Base-by-base conservation (phyloP, 2,329 filamentous ascomycete species). In the Trichoderma afroharzianum region DNA sequence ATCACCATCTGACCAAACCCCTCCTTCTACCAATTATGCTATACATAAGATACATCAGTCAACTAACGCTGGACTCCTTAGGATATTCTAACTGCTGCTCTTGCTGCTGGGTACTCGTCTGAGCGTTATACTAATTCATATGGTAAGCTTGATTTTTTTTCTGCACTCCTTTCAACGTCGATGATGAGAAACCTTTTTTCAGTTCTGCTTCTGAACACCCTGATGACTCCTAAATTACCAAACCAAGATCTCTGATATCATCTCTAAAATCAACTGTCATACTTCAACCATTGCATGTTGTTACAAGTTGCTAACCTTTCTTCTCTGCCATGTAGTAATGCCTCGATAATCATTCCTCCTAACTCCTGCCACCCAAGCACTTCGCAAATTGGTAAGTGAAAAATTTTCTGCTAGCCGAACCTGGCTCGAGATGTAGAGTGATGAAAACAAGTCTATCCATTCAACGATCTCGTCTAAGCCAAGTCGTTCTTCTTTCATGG, bases 201-300 rank as follows among this genome's bases (percentile, higher is more conserved):
- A 92, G 90, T 92, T 92, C 90, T 92, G 90, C 90, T 92, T 87
- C 90, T 92, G 90, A 92, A 88, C 77, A 78, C 80, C 76, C 81
- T 91, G 89, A 90, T 87, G 90, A 91, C 80, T 88, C 81, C 84
- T 80, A 83, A 84, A 85, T 89, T 90, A 82, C 89, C 88, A 91
- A 85, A 90, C 81, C 85, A 87, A 85, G 82, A 82, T 85, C 85
- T 90, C 87, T 88, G 85, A 88, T 81, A 74, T 77, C 50, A 28
- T 14, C 30, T 24, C 32, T 26, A 64, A 66, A 62, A 33, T 8
- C 12, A n/a, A 18, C 43, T 63, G 12, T 64, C 43, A 39, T 62
- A 3, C 53, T 58, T 55, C 21, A 14, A 14, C 59, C 8, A 24
- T n/a, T 21, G 14, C 47, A 11, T 12, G 28, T 28, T n/a, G 12